Percentiles rank a stretch among this genome's conserved stretches.
phyloP scores from a whole-genome alignment of 2,329 filamentous ascomycete genomes.

The Dactylellina drechsleri region DNA sequence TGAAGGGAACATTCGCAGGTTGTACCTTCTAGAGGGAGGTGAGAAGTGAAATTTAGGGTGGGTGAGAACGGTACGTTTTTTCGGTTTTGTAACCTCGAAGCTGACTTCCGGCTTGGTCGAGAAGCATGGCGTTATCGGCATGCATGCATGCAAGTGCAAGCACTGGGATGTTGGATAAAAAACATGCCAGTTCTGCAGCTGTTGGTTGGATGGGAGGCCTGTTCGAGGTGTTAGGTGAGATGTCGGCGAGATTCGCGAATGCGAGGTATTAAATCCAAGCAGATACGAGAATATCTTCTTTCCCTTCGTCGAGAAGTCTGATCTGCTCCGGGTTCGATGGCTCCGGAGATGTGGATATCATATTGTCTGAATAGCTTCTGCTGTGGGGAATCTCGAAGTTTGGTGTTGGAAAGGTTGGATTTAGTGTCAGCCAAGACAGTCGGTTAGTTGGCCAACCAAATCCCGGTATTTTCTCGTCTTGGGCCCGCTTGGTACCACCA shows the following conservation, averaged over 20 bases:
- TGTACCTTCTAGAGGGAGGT: conserved; percentile 26
- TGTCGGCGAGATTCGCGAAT: conserved; percentile 11
- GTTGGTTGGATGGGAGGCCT: conserved; percentile 13
- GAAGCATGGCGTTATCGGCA: conserved; percentile 53
- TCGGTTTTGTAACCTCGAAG: conserved; percentile 12
- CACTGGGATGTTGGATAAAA: conserved; percentile 53
- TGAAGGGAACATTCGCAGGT: conserved; percentile 19
- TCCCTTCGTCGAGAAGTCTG: background rate
- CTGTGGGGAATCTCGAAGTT: conserved; percentile 24
- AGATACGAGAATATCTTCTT: background rate
- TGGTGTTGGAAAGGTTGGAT: conserved; percentile 50
- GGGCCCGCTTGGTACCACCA: conserved; percentile 26
- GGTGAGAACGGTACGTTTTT: conserved; percentile 9
- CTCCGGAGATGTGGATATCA: conserved; percentile 25
- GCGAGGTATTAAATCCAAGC: conserved; percentile 16
- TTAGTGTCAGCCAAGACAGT: conserved; percentile 38
- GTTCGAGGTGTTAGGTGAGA: conserved; percentile 14
- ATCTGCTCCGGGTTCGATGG: conserved; percentile 17
- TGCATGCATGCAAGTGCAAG: conserved; percentile 37
- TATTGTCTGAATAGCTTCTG: background rate
- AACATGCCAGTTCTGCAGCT: conserved; percentile 32
- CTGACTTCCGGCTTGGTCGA: conserved; percentile 46
- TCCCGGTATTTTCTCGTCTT: conserved; percentile 18
- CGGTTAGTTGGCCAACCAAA: conserved; percentile 49
- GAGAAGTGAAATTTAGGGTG: conserved; percentile 11